Evolutionary conservation across 106 monocot genomes (phyloP).

Genomic region (Dactylorhiza incarnata): DNA sequence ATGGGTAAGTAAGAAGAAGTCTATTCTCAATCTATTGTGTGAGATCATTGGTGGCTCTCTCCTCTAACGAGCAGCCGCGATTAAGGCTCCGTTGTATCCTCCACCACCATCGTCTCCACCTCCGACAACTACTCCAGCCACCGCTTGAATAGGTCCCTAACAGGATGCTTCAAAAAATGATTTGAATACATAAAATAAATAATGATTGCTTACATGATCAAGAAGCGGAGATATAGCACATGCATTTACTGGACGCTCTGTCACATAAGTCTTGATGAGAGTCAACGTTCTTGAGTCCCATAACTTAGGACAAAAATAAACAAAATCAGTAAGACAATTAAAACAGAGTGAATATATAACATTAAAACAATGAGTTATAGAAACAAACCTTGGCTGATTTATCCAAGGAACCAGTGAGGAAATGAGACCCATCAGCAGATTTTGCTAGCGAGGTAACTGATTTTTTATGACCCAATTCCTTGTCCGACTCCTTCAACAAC

Average conservation of each 20-base stretch:
- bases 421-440: slow-evolving; percentile 84
- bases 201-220: slow-evolving; percentile 61
- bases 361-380: not conserved
- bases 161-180: not conserved
- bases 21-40: too few relatives aligned
- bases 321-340: not conserved
- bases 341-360: not conserved
- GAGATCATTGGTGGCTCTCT: too few relatives aligned
- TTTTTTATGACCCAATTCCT: slow-evolving; percentile 79
- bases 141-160: too few relatives aligned
- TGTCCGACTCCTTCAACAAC: slow-evolving; percentile 71
- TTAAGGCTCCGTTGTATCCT: too few relatives aligned
- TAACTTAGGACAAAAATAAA: slow-evolving; percentile 35
- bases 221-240: slow-evolving; percentile 87
- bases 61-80: too few relatives aligned
- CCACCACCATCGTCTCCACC: too few relatives aligned
- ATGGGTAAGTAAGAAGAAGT: too few relatives aligned
- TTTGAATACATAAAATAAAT: not conserved
- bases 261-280: slow-evolving; percentile 80
- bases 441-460: slow-evolving; percentile 64
- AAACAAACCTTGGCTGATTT: slow-evolving; percentile 78
- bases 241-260: slow-evolving; percentile 82
- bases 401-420: slow-evolving; percentile 85
- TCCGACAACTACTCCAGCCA: too few relatives aligned
- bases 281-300: slow-evolving; percentile 88